Evolutionary conservation across 1,284 basidiomycete genomes (phyloP).

Genomic region (Papiliotrema fonsecae): DNA sequence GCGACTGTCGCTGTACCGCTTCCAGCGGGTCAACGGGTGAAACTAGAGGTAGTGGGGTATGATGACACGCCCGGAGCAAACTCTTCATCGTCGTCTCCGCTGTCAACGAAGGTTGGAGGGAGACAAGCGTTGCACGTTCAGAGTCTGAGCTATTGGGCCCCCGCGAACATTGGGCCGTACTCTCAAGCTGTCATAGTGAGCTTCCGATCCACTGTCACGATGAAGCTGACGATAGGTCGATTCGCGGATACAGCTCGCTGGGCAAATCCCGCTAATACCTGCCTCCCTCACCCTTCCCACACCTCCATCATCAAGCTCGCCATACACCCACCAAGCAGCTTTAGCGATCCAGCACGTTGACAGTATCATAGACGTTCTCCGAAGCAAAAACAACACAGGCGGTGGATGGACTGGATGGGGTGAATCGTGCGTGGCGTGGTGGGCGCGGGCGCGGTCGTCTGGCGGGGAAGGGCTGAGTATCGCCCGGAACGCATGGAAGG

Average conservation of each 20-base stretch:
- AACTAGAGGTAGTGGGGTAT: slow-evolving; percentile 73
- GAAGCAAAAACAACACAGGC: slow-evolving; percentile 52
- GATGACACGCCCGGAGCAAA: slow-evolving; percentile 21
- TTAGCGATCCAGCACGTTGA: slow-evolving; percentile 76
- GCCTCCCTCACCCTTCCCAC: slow-evolving; percentile 64
- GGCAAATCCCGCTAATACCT: slow-evolving; percentile 89
- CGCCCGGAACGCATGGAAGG: slow-evolving; percentile 51
- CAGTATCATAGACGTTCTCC: slow-evolving; percentile 61
- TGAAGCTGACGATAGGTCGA: slow-evolving; percentile 53
- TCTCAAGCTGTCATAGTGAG: slow-evolving; percentile 82
- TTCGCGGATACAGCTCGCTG: slow-evolving; percentile 77
- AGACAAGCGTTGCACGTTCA: slow-evolving; percentile 87
- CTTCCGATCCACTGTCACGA: slow-evolving; percentile 7
- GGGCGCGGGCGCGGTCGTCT: slow-evolving; percentile 39
- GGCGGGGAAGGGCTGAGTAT: slow-evolving; percentile 44
- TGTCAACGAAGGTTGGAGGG: slow-evolving; percentile 37
- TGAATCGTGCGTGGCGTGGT: slow-evolving; percentile 65
- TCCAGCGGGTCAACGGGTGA: slow-evolving; percentile 56
- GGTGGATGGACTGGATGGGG: slow-evolving; percentile 60
- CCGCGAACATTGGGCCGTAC: slow-evolving; percentile 98
- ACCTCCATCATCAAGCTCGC: slow-evolving; percentile 39
- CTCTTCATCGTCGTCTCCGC: too few species aligned
- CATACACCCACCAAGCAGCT: slow-evolving; percentile 51
- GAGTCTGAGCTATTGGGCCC: slow-evolving; percentile 94
- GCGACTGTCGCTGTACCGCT: slow-evolving; percentile 82